A percentile compares a stretch with the other conserved stretches of the same genome.
These are phyloP conservation scores for Sordariomycetes sp. DNA, from an alignment of 2,329 filamentous ascomycete species.

Conservation along the genomic window DNA sequence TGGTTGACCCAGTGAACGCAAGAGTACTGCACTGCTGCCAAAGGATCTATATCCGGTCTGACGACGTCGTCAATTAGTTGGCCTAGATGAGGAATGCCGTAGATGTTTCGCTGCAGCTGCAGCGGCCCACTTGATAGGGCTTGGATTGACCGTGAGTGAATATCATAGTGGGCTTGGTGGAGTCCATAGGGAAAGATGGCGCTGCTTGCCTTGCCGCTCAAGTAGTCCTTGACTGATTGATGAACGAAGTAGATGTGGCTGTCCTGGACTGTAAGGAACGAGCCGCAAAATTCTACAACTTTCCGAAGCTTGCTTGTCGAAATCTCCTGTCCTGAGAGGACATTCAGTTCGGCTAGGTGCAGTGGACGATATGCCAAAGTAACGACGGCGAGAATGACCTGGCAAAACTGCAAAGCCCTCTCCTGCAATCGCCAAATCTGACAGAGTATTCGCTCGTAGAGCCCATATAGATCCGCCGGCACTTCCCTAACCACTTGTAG, in stretches of 20 bases:
- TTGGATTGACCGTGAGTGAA: constrained; percentile 21
- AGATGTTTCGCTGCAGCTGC: constrained; percentile 21
- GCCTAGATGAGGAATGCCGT: constrained; percentile 12
- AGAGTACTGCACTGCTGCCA: constrained; percentile 12
- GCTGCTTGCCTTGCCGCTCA: constrained; percentile 10
- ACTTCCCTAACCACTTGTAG: constrained; percentile 11
- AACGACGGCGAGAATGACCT: constrained; percentile 17
- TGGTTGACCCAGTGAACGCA: constrained; percentile 20
- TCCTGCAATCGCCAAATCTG: constrained; percentile 13
- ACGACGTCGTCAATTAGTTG: constrained; percentile 10
- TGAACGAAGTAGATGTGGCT: constrained; percentile 22
- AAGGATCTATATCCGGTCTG: constrained; percentile 8
- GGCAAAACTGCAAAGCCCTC: constrained; percentile 16
- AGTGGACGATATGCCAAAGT: constrained; percentile 21
- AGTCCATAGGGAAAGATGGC: constrained; percentile 16
- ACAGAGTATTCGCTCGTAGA: constrained; percentile 24
- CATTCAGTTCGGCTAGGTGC: constrained; percentile 17
- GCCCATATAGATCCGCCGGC: constrained; percentile 17
- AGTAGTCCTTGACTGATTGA: constrained; percentile 28
- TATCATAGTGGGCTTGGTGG: constrained; percentile 13
- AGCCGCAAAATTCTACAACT: constrained; percentile 21
- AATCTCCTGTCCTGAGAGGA: constrained; percentile 9
- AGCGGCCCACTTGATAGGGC: constrained; percentile 15
- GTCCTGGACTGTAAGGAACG: constrained; percentile 17
- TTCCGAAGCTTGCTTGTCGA: constrained; percentile 10